Conservation (phyloP, 495 filamentous ascomycete species). For the Podospora fimiseda region DNA sequence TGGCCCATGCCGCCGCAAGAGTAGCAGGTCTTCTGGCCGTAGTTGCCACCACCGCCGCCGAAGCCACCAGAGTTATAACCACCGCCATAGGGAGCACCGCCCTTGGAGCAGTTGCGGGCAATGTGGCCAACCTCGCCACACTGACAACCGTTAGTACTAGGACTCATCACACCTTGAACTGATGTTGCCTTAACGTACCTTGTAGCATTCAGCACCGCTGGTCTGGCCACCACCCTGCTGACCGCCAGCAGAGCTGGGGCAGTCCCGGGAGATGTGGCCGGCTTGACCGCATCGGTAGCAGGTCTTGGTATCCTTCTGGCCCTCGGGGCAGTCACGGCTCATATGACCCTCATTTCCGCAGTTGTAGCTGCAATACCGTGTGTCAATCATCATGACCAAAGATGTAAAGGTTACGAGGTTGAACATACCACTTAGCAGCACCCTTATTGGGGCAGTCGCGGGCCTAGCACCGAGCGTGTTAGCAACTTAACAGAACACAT, state of each 20-base stretch:
- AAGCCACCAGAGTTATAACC: conserved; percentile 43
- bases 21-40: conserved; percentile 61
- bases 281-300: conserved; percentile 89
- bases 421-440: conserved; percentile 74
- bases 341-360: conserved; percentile 69
- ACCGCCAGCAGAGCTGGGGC: conserved; percentile 47
- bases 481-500: conserved; percentile 12
- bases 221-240: conserved; percentile 27
- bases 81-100: conserved; percentile 34
- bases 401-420: conserved; percentile 1
- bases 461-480: conserved; percentile 47
- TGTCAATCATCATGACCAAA: conserved; percentile 23
- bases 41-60: conserved; percentile 45
- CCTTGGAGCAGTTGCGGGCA: conserved; percentile 86
- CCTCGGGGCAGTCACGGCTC: conserved; percentile 87
- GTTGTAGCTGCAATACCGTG: conserved; percentile 38
- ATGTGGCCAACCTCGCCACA: conserved; percentile 97
- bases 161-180: too few relatives aligned
- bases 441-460: conserved; percentile 94
- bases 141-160: too few relatives aligned
- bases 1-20: conserved; percentile 95
- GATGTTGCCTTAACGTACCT: conserved; percentile 36
- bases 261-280: conserved; percentile 94
- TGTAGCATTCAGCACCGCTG: conserved; percentile 83
- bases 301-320: conserved; percentile 80